Base-by-base conservation (phyloP, 176 grass and related monocot genomes). In the Dactylis glomerata region DNA sequence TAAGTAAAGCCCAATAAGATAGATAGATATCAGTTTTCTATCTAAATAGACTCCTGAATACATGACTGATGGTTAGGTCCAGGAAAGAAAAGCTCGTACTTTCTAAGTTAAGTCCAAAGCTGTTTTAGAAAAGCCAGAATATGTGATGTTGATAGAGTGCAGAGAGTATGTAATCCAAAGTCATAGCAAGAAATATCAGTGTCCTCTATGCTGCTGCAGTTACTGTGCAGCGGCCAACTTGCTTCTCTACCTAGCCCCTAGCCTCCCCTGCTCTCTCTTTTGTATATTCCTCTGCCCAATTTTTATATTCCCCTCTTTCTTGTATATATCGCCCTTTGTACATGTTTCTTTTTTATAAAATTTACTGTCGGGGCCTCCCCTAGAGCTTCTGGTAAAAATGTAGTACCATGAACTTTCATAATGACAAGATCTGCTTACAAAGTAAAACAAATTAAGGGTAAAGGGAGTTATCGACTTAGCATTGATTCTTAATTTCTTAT, bases 391-490 rank as follows among this genome's bases (percentile, higher is more conserved):
- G 50, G 14, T 52, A 20, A 52, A 52, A 52, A 20, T 47, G 71
- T 22, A 84, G 73, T 45, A 65, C 27, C n/a, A 73, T 84, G 55
- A 46, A 56, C 19, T 56, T 82, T 36, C 44, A 76, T 36, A 37
- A 62, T 19, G 33, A 79, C 28, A 72, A 26, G 31, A 26, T 33
- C 47, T 81, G 20, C 37, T 58, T 73, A 34, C 27, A 10, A 28
- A 49, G 20, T 75, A 36, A 58, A 24, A 13, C 74, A 56, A 54
- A 33, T 87, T 82, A 82, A 46, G 78, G 22, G 61, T 81, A 5
- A 33, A 85, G 37, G n/a, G 27, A 56, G 68, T 55, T 68, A 2
- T 24, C 58, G 23, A 71, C 27, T 69, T 78, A 20, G 41, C 51
- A 7, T 47, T 75, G 27, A 37, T 75, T 87, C 49, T 45, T 76